Conservation (phyloP, 139 green algal genomes). For the Closterium sp. region DNA sequence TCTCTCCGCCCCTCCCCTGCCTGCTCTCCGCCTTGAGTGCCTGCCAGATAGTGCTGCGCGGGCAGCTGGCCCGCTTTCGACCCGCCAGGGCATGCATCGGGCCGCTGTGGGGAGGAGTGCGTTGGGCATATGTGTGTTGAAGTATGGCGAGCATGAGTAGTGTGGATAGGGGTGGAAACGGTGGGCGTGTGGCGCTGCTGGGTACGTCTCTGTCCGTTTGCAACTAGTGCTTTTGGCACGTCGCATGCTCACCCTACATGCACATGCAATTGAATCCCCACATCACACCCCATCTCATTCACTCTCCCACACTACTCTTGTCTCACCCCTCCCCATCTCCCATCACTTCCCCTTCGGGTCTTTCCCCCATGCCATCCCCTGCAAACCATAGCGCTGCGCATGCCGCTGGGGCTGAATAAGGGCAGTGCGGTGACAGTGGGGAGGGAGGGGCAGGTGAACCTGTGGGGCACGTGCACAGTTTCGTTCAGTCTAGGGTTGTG, state of each 20-base stretch:
- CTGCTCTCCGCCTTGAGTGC: neutral
- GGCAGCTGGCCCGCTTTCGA: neutral
- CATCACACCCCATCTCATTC: neutral
- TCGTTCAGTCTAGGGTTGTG: too few relatives aligned
- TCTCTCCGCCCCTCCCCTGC: neutral
- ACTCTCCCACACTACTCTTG: neutral
- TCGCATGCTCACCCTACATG: too few relatives aligned
- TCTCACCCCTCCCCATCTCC: neutral
- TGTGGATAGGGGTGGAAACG: too few relatives aligned
- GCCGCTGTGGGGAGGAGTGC: too few relatives aligned
- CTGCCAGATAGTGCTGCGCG: neutral
- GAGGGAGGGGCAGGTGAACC: conserved; percentile 26
- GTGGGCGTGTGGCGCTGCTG: too few relatives aligned
- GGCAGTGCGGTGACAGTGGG: conserved; percentile 23
- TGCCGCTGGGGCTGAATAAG: conserved; percentile 1
- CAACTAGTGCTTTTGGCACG: too few relatives aligned
- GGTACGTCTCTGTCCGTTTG: too few relatives aligned
- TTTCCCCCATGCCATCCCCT: neutral
- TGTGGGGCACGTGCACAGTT: conserved; percentile 18
- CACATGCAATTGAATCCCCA: too few relatives aligned
- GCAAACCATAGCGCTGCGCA: neutral
- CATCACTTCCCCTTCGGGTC: neutral
- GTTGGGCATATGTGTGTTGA: too few relatives aligned
- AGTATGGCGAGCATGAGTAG: too few relatives aligned
- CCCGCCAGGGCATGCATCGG: too few relatives aligned